phyloP scores from a whole-genome alignment of 768 basidiomycete genomes.

The Crucibulum laeve region DNA sequence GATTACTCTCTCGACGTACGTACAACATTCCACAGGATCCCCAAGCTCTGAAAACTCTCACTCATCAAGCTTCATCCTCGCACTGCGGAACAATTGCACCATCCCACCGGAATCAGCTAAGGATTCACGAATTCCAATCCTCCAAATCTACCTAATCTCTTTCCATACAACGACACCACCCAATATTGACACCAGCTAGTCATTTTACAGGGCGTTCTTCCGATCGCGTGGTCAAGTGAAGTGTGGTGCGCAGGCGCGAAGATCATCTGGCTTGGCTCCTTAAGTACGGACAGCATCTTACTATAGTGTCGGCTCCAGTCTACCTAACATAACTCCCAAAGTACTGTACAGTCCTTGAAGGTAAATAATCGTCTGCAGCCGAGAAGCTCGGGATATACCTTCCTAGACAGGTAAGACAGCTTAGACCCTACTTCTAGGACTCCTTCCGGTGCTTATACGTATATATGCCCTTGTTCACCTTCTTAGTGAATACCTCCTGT shows the following conservation, averaged over 20 bases:
- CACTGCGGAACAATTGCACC: constrained; percentile 31
- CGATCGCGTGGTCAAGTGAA: constrained; percentile 6
- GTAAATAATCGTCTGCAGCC: constrained; percentile 19
- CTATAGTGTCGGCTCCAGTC: constrained; percentile 20
- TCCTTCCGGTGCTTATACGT: constrained; percentile 18
- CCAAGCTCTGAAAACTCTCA: constrained; percentile 13
- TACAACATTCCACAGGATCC: too few species aligned
- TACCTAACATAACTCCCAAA: constrained; percentile 16
- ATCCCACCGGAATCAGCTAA: constrained; percentile 35
- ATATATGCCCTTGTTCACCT: constrained; percentile 18
- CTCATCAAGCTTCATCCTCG: constrained; percentile 27
- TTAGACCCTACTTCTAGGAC: constrained; percentile 21
- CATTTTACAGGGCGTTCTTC: neutral
- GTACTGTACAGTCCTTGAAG: constrained; percentile 21
- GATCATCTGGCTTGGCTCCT: constrained; percentile 4
- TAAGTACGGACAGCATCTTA: constrained; percentile 17
- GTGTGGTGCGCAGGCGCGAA: constrained; percentile 10
- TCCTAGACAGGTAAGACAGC: too few species aligned
- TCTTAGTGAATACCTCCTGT: constrained; percentile 13
- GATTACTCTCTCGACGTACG: too few species aligned
- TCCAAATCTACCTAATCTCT: constrained; percentile 34
- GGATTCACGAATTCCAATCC: constrained; percentile 34
- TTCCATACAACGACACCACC: constrained; percentile 33
- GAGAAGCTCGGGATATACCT: too few species aligned
- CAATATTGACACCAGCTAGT: constrained; percentile 25